Evolutionary conservation across 2,329 filamentous ascomycete genomes (phyloP).

Genomic region (Scedosporium minutisporum): DNA sequence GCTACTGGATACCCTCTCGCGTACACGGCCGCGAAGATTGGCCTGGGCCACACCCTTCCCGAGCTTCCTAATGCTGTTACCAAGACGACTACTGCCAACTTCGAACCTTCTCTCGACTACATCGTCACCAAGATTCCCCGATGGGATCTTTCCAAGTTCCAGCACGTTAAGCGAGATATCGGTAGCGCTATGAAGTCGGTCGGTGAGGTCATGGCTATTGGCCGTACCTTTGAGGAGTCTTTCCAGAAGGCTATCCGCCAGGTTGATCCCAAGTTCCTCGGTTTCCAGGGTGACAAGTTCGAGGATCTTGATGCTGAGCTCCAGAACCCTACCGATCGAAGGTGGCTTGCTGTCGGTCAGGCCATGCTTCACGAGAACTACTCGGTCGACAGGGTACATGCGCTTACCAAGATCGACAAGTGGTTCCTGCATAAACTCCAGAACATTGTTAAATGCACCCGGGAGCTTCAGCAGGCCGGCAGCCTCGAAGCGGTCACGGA

Average conservation of each 20-base stretch:
- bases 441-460: constrained; percentile 88
- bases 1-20: constrained; percentile 95
- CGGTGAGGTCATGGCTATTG: constrained; percentile 98
- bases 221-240: constrained; percentile 95
- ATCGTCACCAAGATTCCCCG: constrained; percentile 97
- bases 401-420: constrained; percentile 96
- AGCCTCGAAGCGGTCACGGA: constrained; percentile 77
- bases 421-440: constrained; percentile 99
- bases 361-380: constrained; percentile 97
- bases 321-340: constrained; percentile 85
- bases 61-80: constrained; percentile 97
- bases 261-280: constrained; percentile 84
- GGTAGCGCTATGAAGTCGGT: constrained; percentile 99
- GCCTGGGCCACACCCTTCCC: constrained; percentile 86
- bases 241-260: constrained; percentile 98
- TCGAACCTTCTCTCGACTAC: constrained; percentile 94
- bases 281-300: constrained; percentile 93
- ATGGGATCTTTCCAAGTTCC: constrained; percentile 98
- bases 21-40: constrained; percentile 97
- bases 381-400: constrained; percentile 81
- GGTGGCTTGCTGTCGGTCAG: constrained; percentile 95
- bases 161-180: constrained; percentile 95
- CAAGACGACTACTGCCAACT: constrained; percentile 81
- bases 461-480: constrained; percentile 75
- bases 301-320: constrained; percentile 86